Base-by-base conservation (phyloP, 257 asterid species). In the Solanum stenotomum region DNA sequence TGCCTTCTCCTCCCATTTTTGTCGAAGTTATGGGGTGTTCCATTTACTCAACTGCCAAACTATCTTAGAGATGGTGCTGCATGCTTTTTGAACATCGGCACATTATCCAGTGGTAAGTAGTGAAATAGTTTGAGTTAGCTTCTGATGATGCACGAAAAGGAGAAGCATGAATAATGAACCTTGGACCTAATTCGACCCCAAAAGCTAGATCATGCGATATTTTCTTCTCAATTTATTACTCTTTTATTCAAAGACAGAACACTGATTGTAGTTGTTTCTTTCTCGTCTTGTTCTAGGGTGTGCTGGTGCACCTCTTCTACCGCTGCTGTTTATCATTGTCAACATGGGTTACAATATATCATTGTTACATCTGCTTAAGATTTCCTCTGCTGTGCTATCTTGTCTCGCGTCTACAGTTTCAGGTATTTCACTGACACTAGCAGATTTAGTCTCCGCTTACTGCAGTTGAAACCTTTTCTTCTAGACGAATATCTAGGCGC, bases 351-450 rank as follows among this genome's bases (percentile, higher is more conserved):
- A 87, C 91, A 97, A 97, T 83, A 82, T 97, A 85, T 95, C 99
- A 18, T 90, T 97, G 89, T 91, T 97, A 93, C 98, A 96, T 91
- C 94, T 96, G 88, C 95, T 97, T 86, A 94, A 95, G 95, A 94
- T 97, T 92, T 97, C 99, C 86, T 96, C 99, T 22, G 99, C 99
- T 74, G 98, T 97, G 76, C 96, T 96, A 49, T 96, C 99, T 81
- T 96, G 98, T 92, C 98, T 97, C 61, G 98, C 95, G n/a, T 96
- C 99, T 56, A 97, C 99, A 83, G 88, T 96, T 91, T 94, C 99
- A 93, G 99, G 99, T 96, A 88, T 42, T 88, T 92, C 68, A 82
- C 44, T 7, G 35, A 40, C 84, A 40, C 56, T 29, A 29, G 70
- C 22, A 3, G 29, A 82, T 82, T 31, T 29, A 81, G 42, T 81